Base-by-base conservation (phyloP, 805 yeast species). In the Blastobotrys parvus region DNA sequence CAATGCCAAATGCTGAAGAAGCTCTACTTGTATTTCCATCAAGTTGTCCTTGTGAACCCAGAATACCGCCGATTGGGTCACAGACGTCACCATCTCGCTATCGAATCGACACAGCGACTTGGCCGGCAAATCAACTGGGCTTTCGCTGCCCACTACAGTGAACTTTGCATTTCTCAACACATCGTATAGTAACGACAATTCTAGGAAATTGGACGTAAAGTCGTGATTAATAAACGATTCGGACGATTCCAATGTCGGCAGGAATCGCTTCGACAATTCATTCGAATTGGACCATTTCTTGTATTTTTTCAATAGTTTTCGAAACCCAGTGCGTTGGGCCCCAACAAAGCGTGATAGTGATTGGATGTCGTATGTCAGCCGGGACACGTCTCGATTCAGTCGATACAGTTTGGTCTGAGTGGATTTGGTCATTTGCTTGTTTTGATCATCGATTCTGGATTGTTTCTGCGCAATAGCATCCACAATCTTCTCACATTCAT, bases 271-370 rank as follows among this genome's bases (percentile, higher is more conserved):
- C 21, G 43, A 49, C 39, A 63, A 51, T 10, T 62, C 60, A 19
- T 57, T 54, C 5, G 49, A 43, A 3, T 42, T 43, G 2, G 74
- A 67, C 59, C 73, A 71, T 46, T 72, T 70, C 31, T 68, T 63
- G 55, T 68, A 81, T 58, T 86, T 85, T 63, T 86, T 85, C 54
- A 85, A 67, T 39, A 85, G 70, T 62, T 85, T 85, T 48, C 80
- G 70, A 39, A 82, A 68, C 3, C 69, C 94, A 2, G 86, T 78
- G 54, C 80, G 78, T 56, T 85, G 95, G 5, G 84, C 71, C 18
- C 80, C 64, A 13, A 83, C 74, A 56, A 81, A 85, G 48, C 86
- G 69, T n/a, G 84, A 71, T 38, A 85, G 63, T 47, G 79, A 74
- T 53, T 80, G 84, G 21, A 82, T 64, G 37, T 76, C 80, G 15